Conservation (phyloP, 2,329 filamentous ascomycete species). For the Torrubiella hemipterigena region DNA sequence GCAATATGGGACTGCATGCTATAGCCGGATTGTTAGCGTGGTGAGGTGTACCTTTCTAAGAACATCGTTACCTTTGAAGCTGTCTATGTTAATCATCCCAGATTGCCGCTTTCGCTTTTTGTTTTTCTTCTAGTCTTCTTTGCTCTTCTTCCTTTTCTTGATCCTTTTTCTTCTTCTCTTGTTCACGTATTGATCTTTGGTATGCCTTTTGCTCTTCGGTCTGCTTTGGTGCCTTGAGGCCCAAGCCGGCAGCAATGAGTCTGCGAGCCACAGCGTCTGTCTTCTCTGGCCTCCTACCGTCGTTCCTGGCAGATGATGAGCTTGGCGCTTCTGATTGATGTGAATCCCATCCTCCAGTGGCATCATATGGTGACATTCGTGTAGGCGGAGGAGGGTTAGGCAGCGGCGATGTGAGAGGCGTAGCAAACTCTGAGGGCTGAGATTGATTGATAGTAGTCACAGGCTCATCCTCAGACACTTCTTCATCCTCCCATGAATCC, state of each 20-base stretch:
- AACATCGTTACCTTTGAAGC: no score
- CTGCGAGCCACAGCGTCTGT: constrained; percentile 82
- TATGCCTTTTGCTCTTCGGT: constrained; percentile 86
- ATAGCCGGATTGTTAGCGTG: no score
- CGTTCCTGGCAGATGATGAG: constrained; percentile 1
- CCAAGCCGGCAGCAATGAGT: constrained; percentile 81
- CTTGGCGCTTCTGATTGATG: no score
- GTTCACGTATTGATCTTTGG: constrained; percentile 69
- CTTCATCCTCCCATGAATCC: constrained; percentile 48
- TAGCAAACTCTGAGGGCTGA: no score
- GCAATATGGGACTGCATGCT: no score
- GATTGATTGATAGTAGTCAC: no score
- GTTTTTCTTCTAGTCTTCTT: constrained; percentile 48
- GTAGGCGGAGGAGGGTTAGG: constrained; percentile 53
- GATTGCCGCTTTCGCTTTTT: constrained; percentile 69
- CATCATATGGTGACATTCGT: constrained; percentile 42
- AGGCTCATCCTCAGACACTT: constrained; percentile 22
- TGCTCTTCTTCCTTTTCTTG: constrained; percentile 57
- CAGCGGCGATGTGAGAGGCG: constrained; percentile 17
- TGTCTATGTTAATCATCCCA: constrained; percentile 81
- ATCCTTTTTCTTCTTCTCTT: constrained; percentile 68
- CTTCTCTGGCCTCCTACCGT: constrained; percentile 59
- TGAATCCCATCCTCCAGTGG: no score
- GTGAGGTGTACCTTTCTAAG: no score
- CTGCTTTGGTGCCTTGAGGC: constrained; percentile 65